Base-by-base conservation (phyloP, 1,284 basidiomycete genomes). In the Papiliotrema laurentii region DNA sequence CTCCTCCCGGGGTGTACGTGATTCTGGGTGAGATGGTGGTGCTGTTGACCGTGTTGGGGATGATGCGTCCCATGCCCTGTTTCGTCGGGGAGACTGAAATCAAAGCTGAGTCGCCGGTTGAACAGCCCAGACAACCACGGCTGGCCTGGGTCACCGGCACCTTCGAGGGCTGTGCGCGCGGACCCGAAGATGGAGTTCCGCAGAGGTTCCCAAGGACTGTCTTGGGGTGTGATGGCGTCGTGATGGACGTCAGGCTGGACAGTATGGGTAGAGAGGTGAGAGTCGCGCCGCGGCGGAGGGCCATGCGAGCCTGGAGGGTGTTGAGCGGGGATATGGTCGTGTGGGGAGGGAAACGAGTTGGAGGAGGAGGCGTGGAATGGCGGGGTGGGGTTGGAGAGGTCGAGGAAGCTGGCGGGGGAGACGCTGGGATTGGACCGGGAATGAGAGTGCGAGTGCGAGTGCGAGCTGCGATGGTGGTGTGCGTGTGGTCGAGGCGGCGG, bases 101-200 rank as follows among this genome's bases (percentile, higher is more conserved):
- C 45, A 31, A 46, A 46, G 19, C 36, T 31, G 5, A 21, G 34
- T 28, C 45, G 21, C 28, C 43, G 33, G 9, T 16, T 24, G 35
- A 45, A 45, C 10, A 46, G 11, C 1, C 34, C 45, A 25, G 18
- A 19, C 35, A 46, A 24, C 45, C 45, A 46, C 18, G 41, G 41
- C 30, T 43, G 41, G 2, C 16, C 9, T 5, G 16, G 30, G 5
- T 21, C 30, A 3, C n/a, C 26, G 11, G 36, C 30, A 13, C 35
- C 46, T 34, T 47, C 46, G 5, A 47, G 21, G 4, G 46, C 39
- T 11, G 39, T 47, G 19, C 46, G 18, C 3, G 46, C 46, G 11
- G 46, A 47, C 21, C 46, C 46, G 28, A 47, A 47, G 7, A 47
- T 47, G 3, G 46, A 47, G 5, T 47, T 39, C 18, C 31, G 27